phyloP scores from a whole-genome alignment of 148 eudicot genomes.

The Suaeda aralocaspica region DNA sequence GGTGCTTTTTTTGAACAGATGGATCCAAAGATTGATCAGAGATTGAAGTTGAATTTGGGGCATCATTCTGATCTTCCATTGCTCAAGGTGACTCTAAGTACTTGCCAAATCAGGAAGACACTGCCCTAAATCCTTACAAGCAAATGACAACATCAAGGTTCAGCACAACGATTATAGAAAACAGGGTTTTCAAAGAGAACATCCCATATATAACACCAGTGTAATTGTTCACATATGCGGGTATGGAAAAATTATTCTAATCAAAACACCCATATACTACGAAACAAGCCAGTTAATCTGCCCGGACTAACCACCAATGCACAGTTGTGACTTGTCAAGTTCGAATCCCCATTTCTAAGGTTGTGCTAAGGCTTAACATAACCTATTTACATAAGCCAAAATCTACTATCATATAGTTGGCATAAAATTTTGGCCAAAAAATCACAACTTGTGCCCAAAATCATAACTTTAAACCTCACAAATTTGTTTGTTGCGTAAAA shows the following conservation, averaged over 20 bases:
- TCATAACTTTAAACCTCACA: too few species aligned
- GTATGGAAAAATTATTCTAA: not conserved
- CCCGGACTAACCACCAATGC: too few species aligned
- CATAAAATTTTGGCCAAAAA: too few species aligned
- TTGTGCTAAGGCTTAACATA: too few species aligned
- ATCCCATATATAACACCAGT: not conserved
- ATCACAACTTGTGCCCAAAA: too few species aligned
- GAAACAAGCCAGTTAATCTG: not conserved
- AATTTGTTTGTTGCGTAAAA: too few species aligned
- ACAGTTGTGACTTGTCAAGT: too few species aligned
- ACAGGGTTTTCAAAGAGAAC: not conserved
- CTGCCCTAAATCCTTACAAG: slow-evolving; percentile 8
- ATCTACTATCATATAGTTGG: too few species aligned
- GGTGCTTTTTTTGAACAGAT: slow-evolving; percentile 43
- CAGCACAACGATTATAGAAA: not conserved
- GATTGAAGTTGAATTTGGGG: slow-evolving; percentile 2
- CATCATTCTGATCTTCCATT: slow-evolving; percentile 27
- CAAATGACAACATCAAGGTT: slow-evolving; percentile 9
- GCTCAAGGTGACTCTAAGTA: not conserved
- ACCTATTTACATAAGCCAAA: too few species aligned
- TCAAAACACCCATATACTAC: not conserved
- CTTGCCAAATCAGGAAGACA: not conserved
- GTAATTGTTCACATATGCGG: not conserved
- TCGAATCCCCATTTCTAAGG: too few species aligned
- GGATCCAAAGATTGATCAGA: slow-evolving; percentile 11